Base-by-base conservation (phyloP, 2,329 filamentous ascomycete species). In the Colletotrichum musicola region DNA sequence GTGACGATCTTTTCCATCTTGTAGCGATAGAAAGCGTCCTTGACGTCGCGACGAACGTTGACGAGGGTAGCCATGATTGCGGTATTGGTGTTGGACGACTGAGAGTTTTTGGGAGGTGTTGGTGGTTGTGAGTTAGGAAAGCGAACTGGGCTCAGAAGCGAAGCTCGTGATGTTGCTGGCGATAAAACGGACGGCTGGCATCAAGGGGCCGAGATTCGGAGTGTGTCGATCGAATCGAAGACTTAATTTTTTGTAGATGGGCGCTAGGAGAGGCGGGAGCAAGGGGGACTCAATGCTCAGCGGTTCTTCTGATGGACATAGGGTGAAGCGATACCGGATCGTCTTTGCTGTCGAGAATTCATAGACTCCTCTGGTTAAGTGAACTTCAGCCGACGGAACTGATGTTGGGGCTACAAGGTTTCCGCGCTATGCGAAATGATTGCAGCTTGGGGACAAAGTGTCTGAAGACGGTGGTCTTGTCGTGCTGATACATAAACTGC, bases 1-100 rank as follows among this genome's bases (percentile, higher is more conserved):
- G 96, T 97, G 88, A 97, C 94, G 80, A 99, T 87, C 77, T 91
- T 92, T 86, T 98, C 96, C 96, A 99, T 99, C 90, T 99, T 99
- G 91, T 99, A 99, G 83, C 96, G 96, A 87, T 99, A 99, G 90
- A 98, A 99, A 85, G 92, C 92, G 86, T 99, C 96, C 87, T 92
- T 92, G 86, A 97, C 92, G 92, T 98, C 95, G 84, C 93, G 94
- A 84, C 95, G 95, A 84, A 98, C 95, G 85, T 99, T 99, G 90
- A 99, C 88, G 86, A 93, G 95, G 44, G 65, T 60, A 89, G 93
- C 92, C 96, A 98, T 98, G 84, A 77, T 94, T 89, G 82, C 85
- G 83, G 81, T 86, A 64, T 81, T 81, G 70, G 18, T 71, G 50
- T 25, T 14, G 40, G 42, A 55, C 53, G 61, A 71, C 59, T 42